phyloP scores from a whole-genome alignment of 192 early-diverging fungal species.

The Coemansia sp. region DNA sequence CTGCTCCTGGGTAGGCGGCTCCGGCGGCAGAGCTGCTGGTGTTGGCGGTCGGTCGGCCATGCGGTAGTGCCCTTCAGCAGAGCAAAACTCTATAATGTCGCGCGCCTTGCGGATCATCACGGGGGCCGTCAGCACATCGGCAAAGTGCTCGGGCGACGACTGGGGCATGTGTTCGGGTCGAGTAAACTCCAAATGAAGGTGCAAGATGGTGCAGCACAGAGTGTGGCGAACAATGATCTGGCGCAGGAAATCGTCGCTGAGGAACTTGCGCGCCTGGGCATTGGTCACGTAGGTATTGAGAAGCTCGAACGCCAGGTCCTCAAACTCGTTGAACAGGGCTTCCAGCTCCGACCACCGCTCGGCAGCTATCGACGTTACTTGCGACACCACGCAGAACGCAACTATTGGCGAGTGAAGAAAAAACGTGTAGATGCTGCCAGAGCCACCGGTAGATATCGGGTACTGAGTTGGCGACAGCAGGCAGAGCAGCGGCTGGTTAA shows the following conservation, averaged over 20 bases:
- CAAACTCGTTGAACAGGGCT: constrained; percentile 19
- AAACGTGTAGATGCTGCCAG: constrained; percentile 89
- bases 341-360: constrained; percentile 22
- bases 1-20: neutral
- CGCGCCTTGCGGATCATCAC: constrained; percentile 17
- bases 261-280: constrained; percentile 58
- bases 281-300: constrained; percentile 1
- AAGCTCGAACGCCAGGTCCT: constrained; percentile 23
- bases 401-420: constrained; percentile 89
- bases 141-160: constrained; percentile 28
- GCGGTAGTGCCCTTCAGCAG: constrained; percentile 19
- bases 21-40: neutral
- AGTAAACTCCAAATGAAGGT: constrained; percentile 54
- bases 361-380: constrained; percentile 13
- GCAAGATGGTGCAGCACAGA: constrained; percentile 64
- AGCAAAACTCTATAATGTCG: constrained; percentile 21
- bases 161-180: constrained; percentile 24
- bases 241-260: constrained; percentile 88
- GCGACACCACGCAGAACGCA: constrained; percentile 70
- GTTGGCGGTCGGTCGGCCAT: constrained; percentile 18
- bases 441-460: constrained; percentile 56
- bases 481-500: constrained; percentile 80
- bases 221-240: constrained; percentile 86
- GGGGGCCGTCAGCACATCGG: constrained; percentile 1
- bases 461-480: constrained; percentile 88